Conservation (phyloP, 495 filamentous ascomycete species). For the Hyaloscypha hepaticicola region DNA sequence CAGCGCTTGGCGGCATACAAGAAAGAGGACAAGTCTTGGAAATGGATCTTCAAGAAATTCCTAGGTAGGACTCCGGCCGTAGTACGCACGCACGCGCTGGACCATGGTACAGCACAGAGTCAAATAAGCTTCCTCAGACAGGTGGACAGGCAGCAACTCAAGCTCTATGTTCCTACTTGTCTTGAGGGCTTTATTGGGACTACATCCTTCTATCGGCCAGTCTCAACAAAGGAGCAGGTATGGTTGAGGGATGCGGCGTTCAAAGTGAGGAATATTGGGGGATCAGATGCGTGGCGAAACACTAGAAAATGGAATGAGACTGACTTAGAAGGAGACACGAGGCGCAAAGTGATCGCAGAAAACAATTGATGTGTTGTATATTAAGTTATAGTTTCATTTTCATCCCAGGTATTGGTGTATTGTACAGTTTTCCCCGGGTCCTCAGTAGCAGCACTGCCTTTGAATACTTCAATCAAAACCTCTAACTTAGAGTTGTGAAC, state of each 20-base stretch:
- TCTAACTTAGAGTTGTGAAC: too few species aligned
- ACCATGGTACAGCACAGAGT: slow-evolving; percentile 2
- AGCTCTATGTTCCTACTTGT: slow-evolving; percentile 12
- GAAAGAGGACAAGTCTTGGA: slow-evolving; percentile 8
- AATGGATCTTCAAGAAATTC: slow-evolving; percentile 1
- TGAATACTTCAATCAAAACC: too few species aligned
- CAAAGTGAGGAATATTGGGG: slow-evolving; percentile 11
- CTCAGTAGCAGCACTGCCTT: slow-evolving; percentile 22
- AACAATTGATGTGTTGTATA: slow-evolving; percentile 20
- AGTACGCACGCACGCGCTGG: slow-evolving; percentile 6
- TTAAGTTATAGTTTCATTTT: slow-evolving; percentile 21
- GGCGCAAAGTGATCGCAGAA: slow-evolving; percentile 18
- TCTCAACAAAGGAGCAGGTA: slow-evolving; percentile 5
- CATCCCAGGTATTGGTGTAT: slow-evolving; percentile 19
- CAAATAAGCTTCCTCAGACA: slow-evolving; percentile 13
- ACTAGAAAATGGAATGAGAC: slow-evolving; percentile 20
- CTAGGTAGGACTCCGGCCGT: neutral
- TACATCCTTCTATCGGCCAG: slow-evolving; percentile 7
- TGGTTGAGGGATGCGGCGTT: slow-evolving; percentile 6
- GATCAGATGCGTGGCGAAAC: slow-evolving; percentile 19
- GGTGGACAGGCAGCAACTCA: slow-evolving; percentile 10
- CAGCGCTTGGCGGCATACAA: slow-evolving; percentile 12
- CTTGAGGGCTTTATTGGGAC: neutral
- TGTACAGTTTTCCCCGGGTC: slow-evolving; percentile 22
- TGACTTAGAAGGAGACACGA: slow-evolving; percentile 19